Conservation (phyloP, 1,284 basidiomycete species). For the Rhodotorula glutinis region DNA sequence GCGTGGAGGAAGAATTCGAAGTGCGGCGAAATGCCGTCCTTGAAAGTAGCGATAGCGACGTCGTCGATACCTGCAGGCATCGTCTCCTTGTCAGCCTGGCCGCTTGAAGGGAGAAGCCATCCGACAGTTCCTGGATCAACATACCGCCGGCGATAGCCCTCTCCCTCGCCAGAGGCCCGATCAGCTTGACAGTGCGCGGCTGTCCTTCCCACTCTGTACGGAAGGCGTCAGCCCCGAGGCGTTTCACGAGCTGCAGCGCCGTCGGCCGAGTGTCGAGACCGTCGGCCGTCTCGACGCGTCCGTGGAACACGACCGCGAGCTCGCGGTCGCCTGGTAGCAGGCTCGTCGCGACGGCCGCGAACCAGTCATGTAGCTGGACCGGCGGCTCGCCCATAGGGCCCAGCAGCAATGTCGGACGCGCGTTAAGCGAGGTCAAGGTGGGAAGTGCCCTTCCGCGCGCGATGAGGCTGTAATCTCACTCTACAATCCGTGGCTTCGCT, state of each 20-base stretch:
- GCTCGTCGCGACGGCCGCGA: constrained; percentile 6
- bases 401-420: background rate
- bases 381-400: background rate
- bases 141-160: constrained; percentile 1
- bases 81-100: background rate
- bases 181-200: background rate
- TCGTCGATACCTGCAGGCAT: background rate
- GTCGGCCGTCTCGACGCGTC: background rate
- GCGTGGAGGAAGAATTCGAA: background rate
- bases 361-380: constrained; percentile 2
- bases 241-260: background rate
- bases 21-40: background rate
- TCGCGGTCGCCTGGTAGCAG: background rate
- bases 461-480: too few relatives aligned
- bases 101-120: background rate
- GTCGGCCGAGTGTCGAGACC: background rate
- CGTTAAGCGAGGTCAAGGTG: too few relatives aligned
- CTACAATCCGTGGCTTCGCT: too few relatives aligned
- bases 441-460: too few relatives aligned
- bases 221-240: background rate
- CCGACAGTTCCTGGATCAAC: background rate
- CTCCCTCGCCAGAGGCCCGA: background rate
- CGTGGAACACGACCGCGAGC: constrained; percentile 1
- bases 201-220: background rate
- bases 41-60: background rate